A percentile compares a stretch with the other conserved stretches of the same genome.
These are phyloP conservation scores for Leucaena leucocephala DNA, from an alignment of 306 rosid genomes.

Conservation along the genomic window DNA sequence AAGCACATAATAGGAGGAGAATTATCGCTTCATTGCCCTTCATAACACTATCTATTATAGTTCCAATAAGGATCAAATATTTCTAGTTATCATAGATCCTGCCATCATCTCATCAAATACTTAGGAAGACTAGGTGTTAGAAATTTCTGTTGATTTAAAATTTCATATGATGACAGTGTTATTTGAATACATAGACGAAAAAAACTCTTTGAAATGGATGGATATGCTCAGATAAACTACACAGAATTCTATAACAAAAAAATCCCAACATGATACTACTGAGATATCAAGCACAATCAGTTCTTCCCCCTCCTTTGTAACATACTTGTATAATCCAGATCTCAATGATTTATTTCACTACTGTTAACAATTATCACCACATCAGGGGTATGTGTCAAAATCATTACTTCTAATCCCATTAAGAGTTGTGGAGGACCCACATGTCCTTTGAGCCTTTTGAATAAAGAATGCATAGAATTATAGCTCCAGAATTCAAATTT, in stretches of 20 bases:
- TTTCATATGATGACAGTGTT: neutral
- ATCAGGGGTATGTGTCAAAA: slow-evolving; percentile 7
- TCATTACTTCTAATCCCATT: neutral
- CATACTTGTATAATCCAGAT: neutral
- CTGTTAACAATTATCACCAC: slow-evolving; percentile 1
- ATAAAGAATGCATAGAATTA: slow-evolving; percentile 2
- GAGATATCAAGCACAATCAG: slow-evolving; percentile 32
- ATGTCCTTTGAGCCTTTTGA: neutral
- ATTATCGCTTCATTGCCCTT: neutral
- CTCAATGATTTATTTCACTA: slow-evolving; percentile 1
- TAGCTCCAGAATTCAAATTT: slow-evolving; percentile 18
- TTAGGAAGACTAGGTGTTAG: neutral
- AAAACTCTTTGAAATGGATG: neutral
- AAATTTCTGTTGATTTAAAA: slow-evolving; percentile 13
- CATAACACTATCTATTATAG: neutral
- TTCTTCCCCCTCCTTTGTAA: slow-evolving; percentile 1
- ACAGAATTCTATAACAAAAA: neutral
- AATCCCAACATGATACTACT: slow-evolving; percentile 4
- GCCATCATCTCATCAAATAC: neutral
- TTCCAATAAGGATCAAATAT: slow-evolving; percentile 18
- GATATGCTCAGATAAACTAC: neutral
- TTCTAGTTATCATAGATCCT: neutral
- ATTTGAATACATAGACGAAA: slow-evolving; percentile 5
- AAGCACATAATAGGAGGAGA: neutral
- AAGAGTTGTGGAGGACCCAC: neutral